These are phyloP conservation scores for Gomphus bonarii DNA, from an alignment of 1,284 basidiomycete genomes.

Conservation along the genomic window DNA sequence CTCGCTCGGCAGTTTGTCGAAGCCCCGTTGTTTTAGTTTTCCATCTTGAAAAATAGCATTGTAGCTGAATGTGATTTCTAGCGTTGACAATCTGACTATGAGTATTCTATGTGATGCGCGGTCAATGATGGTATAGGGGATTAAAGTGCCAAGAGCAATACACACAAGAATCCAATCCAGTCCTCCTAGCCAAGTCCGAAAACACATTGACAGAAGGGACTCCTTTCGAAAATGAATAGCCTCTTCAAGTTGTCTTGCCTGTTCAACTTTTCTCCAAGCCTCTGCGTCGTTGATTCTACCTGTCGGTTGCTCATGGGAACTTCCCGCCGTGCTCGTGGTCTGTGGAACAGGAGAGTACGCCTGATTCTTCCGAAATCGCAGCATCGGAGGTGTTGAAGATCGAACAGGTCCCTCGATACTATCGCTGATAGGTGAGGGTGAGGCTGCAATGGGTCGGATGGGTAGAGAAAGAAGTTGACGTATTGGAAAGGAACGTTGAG, in stretches of 20 bases:
- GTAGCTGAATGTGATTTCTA: conserved; percentile 15
- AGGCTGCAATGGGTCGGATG: neutral
- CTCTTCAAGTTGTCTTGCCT: conserved; percentile 55
- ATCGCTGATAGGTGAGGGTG: neutral
- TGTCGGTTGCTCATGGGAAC: neutral
- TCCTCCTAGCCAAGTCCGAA: conserved; percentile 60
- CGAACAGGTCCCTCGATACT: neutral
- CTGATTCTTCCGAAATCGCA: neutral
- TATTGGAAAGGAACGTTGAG: conserved; percentile 15
- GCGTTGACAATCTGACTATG: conserved; percentile 17
- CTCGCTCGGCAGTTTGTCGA: conserved; percentile 2
- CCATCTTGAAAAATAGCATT: conserved; percentile 12
- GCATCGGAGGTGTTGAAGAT: conserved; percentile 1
- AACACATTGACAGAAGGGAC: conserved; percentile 52
- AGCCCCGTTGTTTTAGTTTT: neutral
- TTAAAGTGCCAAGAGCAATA: conserved; percentile 14
- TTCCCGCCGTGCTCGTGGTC: neutral
- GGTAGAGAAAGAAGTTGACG: conserved; percentile 12
- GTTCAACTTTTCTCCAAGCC: conserved; percentile 64
- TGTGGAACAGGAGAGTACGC: neutral
- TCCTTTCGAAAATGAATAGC: conserved; percentile 61
- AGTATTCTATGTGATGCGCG: conserved; percentile 11
- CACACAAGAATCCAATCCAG: conserved; percentile 62
- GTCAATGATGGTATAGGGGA: conserved; percentile 11
- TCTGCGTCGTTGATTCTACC: conserved; percentile 36